Evolutionary conservation across 495 filamentous ascomycete species (phyloP), one percentile per base, ranked within the genome.

Genomic region (Sordaria brevicollis): DNA sequence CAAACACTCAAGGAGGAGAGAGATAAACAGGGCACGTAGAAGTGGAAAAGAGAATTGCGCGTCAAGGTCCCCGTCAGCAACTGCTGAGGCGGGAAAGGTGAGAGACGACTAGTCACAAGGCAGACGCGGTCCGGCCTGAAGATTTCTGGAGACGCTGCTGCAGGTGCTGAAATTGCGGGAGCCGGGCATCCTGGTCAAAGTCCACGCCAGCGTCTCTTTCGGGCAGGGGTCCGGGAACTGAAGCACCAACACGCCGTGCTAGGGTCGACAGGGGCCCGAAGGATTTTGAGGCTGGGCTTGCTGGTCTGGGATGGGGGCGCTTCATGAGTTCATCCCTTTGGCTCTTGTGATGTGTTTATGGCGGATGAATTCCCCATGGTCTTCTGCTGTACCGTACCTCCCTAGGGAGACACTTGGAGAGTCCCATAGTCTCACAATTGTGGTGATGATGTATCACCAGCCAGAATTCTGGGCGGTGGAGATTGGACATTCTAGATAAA

Each of bases 31-130:
- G 49, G 8, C 35, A 36, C 49, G 25, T 31, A 62, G 49, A 74
- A 71, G 41, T 69, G 69, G 39, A 71, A 73, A 34, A 74, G 74
- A 25, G 71, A 76, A 65, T 74, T 57, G 68, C 67, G 70, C 35
- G 74, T 68, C 62, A 75, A 72, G 62, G 69, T n/a, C n/a, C n/a
- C n/a, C n/a, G n/a, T 39, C 62, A 75, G 70, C 33, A 77, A 65
- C 68, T 68, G 69, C 36, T 69, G 74, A 70, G 70, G 71, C 66
- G 41, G 72, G 31, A 37, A 68, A 62, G 29, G 67, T 62, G 49
- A 62, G 49, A 31, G 49, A 62, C 49, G 10, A n/a, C n/a, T n/a
- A 43, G 39, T 21, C 39, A 43, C 39, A 62, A 54, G 41, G 41
- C 17, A 43, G 37, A 34, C 67, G 34, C 57, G 69, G 70, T 49